Percentiles rank a stretch among this genome's conserved stretches.
phyloP scores from a whole-genome alignment of 1,139 yeast genomes.

The Yamadazyma triangularis region DNA sequence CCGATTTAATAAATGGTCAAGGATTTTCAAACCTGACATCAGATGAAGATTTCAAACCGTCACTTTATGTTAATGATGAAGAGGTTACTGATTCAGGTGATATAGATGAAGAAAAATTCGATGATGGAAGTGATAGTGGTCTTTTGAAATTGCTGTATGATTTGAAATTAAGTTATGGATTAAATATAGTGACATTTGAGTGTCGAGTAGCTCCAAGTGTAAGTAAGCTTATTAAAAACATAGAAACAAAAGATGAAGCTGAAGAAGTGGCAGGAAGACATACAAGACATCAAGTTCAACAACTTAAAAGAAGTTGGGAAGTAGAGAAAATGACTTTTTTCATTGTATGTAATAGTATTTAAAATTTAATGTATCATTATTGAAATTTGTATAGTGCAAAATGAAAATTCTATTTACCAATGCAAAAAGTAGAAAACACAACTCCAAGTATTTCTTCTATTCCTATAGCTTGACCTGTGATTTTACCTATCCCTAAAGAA shows the following conservation, averaged over 20 bases:
- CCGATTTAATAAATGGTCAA: slow-evolving; percentile 30
- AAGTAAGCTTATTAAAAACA: slow-evolving; percentile 29
- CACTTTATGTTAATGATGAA: slow-evolving; percentile 46
- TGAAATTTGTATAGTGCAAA: too few species aligned
- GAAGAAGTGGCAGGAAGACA: slow-evolving; percentile 37
- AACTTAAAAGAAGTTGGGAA: slow-evolving; percentile 46
- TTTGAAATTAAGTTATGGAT: slow-evolving; percentile 44
- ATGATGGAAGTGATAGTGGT: slow-evolving; percentile 3
- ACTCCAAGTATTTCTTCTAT: slow-evolving; percentile 89
- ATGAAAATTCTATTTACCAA: slow-evolving; percentile 84
- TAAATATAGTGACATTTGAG: slow-evolving; percentile 44
- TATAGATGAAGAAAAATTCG: slow-evolving; percentile 25
- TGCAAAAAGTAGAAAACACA: slow-evolving; percentile 87
- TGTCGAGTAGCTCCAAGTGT: slow-evolving; percentile 41
- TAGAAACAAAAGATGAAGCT: slow-evolving; percentile 19
- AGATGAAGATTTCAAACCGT: slow-evolving; percentile 41
- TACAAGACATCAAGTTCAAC: slow-evolving; percentile 46
- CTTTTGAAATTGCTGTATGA: slow-evolving; percentile 42
- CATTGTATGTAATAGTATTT: slow-evolving; percentile 19
- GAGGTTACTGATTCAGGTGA: slow-evolving; percentile 38
- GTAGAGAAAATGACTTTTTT: slow-evolving; percentile 39
- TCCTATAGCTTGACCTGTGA: slow-evolving; percentile 86
- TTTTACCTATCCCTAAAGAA: slow-evolving; percentile 83
- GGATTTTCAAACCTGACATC: slow-evolving; percentile 22
- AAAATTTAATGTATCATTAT: slow-evolving; percentile 1